Conservation (phyloP, 768 basidiomycete genomes). For the Boletellus sp. region DNA sequence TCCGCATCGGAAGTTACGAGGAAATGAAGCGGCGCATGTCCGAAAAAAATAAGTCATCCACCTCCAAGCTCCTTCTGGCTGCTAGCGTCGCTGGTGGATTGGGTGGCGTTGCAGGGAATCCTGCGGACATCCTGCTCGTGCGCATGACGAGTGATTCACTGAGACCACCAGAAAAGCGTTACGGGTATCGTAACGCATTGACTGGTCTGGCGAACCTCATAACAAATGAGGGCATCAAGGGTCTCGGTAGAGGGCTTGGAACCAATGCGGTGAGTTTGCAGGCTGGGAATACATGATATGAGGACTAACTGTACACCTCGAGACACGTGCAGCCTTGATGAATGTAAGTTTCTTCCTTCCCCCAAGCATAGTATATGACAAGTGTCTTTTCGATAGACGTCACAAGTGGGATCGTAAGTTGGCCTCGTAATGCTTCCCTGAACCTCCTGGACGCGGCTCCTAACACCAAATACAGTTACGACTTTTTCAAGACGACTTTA, state of each 20-base stretch:
- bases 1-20: conserved; percentile 81
- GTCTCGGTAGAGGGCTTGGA: conserved; percentile 69
- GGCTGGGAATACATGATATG: background rate
- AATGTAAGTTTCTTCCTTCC: conserved; percentile 46
- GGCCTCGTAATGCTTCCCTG: background rate
- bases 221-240: conserved; percentile 64
- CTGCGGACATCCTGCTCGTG: conserved; percentile 70
- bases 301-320: conserved; percentile 7
- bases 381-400: conserved; percentile 43
- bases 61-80: conserved; percentile 54
- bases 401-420: conserved; percentile 81
- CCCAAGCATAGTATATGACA: conserved; percentile 2
- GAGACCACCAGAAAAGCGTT: conserved; percentile 68
- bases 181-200: conserved; percentile 77
- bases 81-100: conserved; percentile 74
- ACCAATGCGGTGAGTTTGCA: conserved; percentile 63
- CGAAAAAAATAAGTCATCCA: conserved; percentile 47
- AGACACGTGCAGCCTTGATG: conserved; percentile 69
- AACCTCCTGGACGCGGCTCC: background rate
- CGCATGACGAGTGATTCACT: conserved; percentile 87
- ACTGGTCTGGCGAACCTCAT: conserved; percentile 65
- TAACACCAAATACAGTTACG: conserved; percentile 49
- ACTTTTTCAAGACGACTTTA: conserved; percentile 65
- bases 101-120: conserved; percentile 84
- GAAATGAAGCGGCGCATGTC: conserved; percentile 61